Evolutionary conservation across 176 grass and related monocot genomes (phyloP).

Genomic region (Lolium multiflorum): DNA sequence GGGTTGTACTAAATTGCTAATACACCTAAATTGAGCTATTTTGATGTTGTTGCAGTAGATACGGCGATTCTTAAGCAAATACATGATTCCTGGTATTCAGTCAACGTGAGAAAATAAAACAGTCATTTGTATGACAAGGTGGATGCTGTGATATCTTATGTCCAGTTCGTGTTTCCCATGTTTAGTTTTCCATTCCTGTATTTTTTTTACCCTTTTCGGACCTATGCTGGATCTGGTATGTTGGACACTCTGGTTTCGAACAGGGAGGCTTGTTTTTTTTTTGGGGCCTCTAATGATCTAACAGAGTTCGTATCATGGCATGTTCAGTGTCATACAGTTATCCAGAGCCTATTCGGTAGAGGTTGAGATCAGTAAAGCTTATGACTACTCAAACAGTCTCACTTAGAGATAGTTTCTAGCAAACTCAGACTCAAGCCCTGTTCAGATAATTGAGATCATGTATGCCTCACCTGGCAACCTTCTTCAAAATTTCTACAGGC

Average conservation of each 20-base stretch:
- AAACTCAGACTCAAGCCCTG: not conserved
- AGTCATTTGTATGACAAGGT: not conserved
- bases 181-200: too few relatives aligned
- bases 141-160: too few relatives aligned
- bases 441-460: not conserved
- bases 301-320: not conserved
- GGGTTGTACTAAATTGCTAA: not conserved
- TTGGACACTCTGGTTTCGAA: too few relatives aligned
- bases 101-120: not conserved
- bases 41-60: not conserved
- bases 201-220: too few relatives aligned
- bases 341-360: not conserved
- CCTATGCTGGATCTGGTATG: too few relatives aligned
- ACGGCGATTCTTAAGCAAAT: not conserved
- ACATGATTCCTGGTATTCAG: not conserved
- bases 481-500: not conserved
- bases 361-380: not conserved
- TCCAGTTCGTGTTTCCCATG: too few relatives aligned
- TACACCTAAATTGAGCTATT: not conserved
- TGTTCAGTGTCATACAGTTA: slow-evolving; percentile 1
- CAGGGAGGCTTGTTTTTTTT: too few relatives aligned
- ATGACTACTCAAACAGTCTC: slow-evolving; percentile 19
- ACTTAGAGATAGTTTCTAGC: not conserved
- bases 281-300: too few relatives aligned
- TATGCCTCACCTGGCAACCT: not conserved